Evolutionary conservation across 1,284 basidiomycete species (phyloP), one percentile per base, ranked within the genome.

Genomic region (Golubevia pallescens): DNA sequence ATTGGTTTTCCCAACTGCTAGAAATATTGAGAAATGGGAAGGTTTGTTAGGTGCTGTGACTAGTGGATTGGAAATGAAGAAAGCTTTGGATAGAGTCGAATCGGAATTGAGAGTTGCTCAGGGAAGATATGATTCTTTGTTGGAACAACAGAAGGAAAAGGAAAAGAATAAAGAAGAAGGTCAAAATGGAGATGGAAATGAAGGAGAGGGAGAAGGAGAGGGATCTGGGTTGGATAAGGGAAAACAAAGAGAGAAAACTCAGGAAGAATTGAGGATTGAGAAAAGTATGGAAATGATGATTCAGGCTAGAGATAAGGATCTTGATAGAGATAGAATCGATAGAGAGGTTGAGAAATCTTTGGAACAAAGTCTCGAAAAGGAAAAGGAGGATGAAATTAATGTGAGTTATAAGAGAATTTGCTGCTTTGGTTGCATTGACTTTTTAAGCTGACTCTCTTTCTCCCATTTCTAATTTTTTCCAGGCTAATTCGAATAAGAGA

Each of bases 21-120:
- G 65, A 42, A 86, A 86, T 34, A 70, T 78, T 13, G 83, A 84
- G 55, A 81, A 79, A 62, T 86, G 83, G 82, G 84, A 86, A 60
- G 80, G 79, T 14, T 70, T 86, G 8, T 58, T 85, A 6, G 84
- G 83, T 8, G 84, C 84, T 3, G 78, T 84, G 6, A 80, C 81
- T 32, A 75, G 75, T 24, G 66, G 75, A 5, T 65, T 85, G 57
- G 84, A 86, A 66, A 69, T 86, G 70, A 71, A 81, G 55, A 81
- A 76, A 57, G 78, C 81, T 61, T 56, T 82, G 38, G 84, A 86
- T 42, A 53, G 78, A 32, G 83, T 81, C 6, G 75, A 81, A 48
- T 62, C 57, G 1, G 77, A 79, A 58, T 59, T 76, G 38, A 58
- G 54, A 14, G 16, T 28, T 24, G 64, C 59, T 38, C 23, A 62